A percentile compares a stretch with the other conserved stretches of the same genome.
Conservation (phyloP, 2,329 filamentous ascomycete species). For the Diplocarpon mali region DNA sequence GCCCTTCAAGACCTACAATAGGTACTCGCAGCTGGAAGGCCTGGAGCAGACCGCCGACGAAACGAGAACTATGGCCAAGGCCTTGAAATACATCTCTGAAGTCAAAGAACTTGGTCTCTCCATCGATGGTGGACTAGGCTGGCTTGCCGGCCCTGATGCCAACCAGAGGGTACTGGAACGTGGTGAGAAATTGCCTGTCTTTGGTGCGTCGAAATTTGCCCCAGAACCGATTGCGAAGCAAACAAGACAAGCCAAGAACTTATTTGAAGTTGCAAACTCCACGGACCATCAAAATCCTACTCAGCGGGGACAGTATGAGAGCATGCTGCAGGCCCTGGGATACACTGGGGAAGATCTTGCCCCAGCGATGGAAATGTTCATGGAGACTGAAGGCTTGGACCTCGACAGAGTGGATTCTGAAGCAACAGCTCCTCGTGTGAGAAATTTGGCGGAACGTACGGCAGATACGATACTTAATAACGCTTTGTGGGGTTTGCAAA, state of each 20-base stretch:
- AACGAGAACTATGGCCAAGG: slow-evolving; percentile 46
- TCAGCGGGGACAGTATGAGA: slow-evolving; percentile 4
- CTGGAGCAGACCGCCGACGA: slow-evolving; percentile 55
- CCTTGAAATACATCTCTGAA: slow-evolving; percentile 43
- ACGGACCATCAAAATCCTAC: too few relatives aligned
- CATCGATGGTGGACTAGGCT: slow-evolving; percentile 57
- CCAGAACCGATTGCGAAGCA: slow-evolving; percentile 23
- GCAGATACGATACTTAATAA: too few relatives aligned
- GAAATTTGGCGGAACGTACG: too few relatives aligned
- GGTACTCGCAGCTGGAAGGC: slow-evolving; percentile 46
- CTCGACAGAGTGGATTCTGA: background rate
- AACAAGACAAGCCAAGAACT: too few relatives aligned
- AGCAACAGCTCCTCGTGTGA: too few relatives aligned
- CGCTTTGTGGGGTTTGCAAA: too few relatives aligned
- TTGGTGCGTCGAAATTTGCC: slow-evolving; percentile 31
- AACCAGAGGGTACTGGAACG: slow-evolving; percentile 34
- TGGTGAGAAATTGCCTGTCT: slow-evolving; percentile 32
- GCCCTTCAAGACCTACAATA: slow-evolving; percentile 47
- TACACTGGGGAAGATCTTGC: slow-evolving; percentile 15
- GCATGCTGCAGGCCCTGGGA: slow-evolving; percentile 23
- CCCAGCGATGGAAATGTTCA: slow-evolving; percentile 13
- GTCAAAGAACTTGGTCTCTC: slow-evolving; percentile 56
- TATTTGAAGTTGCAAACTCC: too few relatives aligned
- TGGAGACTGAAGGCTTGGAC: slow-evolving; percentile 12
- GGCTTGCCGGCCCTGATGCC: slow-evolving; percentile 50